Evolutionary conservation across 192 early-diverging fungal species (phyloP), one percentile per base, ranked within the genome.

Genomic region (Coemansia erecta): DNA sequence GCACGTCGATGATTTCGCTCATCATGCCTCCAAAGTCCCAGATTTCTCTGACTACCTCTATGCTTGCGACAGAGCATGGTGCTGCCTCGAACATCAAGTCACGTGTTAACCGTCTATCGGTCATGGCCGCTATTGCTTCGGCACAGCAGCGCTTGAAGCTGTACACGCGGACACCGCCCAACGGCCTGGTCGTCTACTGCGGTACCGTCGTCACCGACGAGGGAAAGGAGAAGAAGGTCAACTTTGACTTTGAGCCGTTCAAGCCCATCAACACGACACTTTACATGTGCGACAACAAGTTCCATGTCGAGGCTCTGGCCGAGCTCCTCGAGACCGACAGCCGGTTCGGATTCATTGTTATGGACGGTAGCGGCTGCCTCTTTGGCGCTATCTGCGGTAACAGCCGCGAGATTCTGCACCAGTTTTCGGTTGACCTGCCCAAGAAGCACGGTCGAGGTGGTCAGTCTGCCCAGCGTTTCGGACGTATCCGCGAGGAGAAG

Each of bases 371-470:
- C 82, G 97, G 97, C 46, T 84, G 91, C 14, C 81, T 99, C 26
- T 99, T 95, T 71, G 97, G 97, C 22, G 88, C 89, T 18, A 82
- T 99, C n/a, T 84, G 88, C 66, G 97, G 97, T 43, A 97, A 92
- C 81, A 92, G 85, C 19, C 90, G 97, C 58, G 92, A 97, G 59
- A 85, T 99, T 33, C 73, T 98, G 56, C 92, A 94, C 83, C 93
- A 94, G 76, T 85, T 99, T 56, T 80, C 87, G 17, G 97, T 99
- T 46, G 97, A 99, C 70, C 70, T 99, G 74, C 97, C 97, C 70
- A 99, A 99, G 85, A 99, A 99, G 91, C 97, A 99, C 87, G 97
- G 97, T 52, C 92, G 97, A 84, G 97, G 97, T 85, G 97, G 97
- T 88, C 97, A 99, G 81, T 99, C 97, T 11, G 97, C 97, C 19